Base-by-base conservation (phyloP, 2,329 filamentous ascomycete genomes). In the Diplodia intermedia region DNA sequence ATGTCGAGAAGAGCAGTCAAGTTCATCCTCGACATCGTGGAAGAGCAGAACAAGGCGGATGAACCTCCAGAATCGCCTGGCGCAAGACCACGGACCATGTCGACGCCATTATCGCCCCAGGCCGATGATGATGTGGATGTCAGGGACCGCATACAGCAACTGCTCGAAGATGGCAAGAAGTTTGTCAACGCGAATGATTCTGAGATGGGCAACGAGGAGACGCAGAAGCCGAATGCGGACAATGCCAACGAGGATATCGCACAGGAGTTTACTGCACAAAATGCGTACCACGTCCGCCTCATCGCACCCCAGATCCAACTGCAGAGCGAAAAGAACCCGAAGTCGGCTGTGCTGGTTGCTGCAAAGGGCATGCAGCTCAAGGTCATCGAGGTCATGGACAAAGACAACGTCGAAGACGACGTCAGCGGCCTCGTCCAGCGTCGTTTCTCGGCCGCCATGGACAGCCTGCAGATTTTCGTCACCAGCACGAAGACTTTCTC, bases 311-410 rank as follows among this genome's bases (percentile, higher is more conserved):
- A 99, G 78, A 97, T 99, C 69, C 95, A 99, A 78, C 85, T 99
- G 54, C 94, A 99, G 77, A 98, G 95, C 77, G 95, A 99, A 76
- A 98, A 97, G 84, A 98, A 99, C 79, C 91, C 90, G 70, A 97
- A 97, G 79, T 91, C 97, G 68, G 95, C 96, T n/a, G 91, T 97
- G 5, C 85, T 99, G n/a, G 90, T 98, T 56, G 95, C 94, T 3
- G 93, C 94, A 33, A 98, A 98, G 79, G 93, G 94, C 65, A 99
- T 99, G 93, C 94, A 98, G 78, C 87, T 98, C 68, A 98, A 98
- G 82, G 91, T 99, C 12, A 88, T 99, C 23, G 94, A 97, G 72
- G 94, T 99, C 74, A 97, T 98, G 91, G 95, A 99, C 81, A 97
- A 97, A 79, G 90, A 93, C 74, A 88, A 95, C 69, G 88, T 98